Evolutionary conservation across 2,329 filamentous ascomycete genomes (phyloP), one percentile per base, ranked within the genome.

Genomic region (Beauveria sp.): DNA sequence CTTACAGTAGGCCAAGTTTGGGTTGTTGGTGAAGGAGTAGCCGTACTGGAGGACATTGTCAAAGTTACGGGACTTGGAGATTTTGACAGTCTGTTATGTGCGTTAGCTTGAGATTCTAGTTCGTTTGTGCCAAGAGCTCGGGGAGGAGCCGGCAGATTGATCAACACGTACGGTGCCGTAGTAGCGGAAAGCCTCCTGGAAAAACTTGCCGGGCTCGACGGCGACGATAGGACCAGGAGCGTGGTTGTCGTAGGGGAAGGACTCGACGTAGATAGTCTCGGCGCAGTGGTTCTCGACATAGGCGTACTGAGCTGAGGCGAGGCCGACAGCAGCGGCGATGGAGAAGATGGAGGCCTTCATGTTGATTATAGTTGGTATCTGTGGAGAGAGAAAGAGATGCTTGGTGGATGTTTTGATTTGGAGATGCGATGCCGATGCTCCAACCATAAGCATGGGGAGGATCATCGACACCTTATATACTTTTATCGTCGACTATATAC

Each of bases 1-100:
- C 74, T 69, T 64, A 76, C 74, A 78, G 69, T 77, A 78, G 58
- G 71, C 73, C 43, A 73, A 72, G 68, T 76, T 64, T 5, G 73
- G 72, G 65, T 70, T 71, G 2, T 62, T 57, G 53, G 66, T 66
- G 64, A 75, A 77, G 0, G 75, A 77, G 67, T 78, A 78, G 52
- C 76, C 76, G 63, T 77, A 74, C 70, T 77, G 77, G 5, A 78
- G 71, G 1, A 75, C 75, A 26, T 53, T 65, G 55, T 64, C 64
- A 7, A 78, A 71, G 24, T 71, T 73, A 69, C 69, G 74, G 64
- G 68, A 73, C 45, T 66, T 76, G 40, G 72, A 74, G 60, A 78
- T 69, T 70, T 78, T 78, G 51, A 78, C 66, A 54, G 76, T 77
- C 75, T 76, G n/a, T 16, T 3, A 18, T 28, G n/a, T 28, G 28